phyloP scores from a whole-genome alignment of 179 eudicot genomes.

The Spergularia azorica region DNA sequence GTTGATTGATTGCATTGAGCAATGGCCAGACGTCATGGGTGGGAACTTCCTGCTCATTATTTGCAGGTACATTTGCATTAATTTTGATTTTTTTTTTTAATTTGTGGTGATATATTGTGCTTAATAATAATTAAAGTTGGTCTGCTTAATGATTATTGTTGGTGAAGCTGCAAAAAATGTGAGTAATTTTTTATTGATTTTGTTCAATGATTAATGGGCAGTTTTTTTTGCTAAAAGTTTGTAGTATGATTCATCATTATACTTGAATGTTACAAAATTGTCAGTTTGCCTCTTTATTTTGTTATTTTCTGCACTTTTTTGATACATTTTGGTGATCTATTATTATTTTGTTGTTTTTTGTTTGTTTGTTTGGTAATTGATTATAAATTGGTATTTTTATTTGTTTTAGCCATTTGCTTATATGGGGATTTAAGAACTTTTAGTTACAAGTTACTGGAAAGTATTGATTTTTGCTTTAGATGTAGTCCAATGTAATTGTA shows the following conservation, averaged over 20 bases:
- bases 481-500: not conserved
- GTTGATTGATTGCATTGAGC: slow-evolving; percentile 20
- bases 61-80: slow-evolving; percentile 55
- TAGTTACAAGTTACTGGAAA: not conserved
- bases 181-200: not conserved
- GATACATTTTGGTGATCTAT: slow-evolving; percentile 19
- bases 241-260: slow-evolving; percentile 16
- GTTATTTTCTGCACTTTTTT: slow-evolving; percentile 6
- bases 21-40: slow-evolving; percentile 91
- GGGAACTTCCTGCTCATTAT: slow-evolving; percentile 91
- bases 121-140: not conserved
- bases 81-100: not conserved
- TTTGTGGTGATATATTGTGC: not conserved
- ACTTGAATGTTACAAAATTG: slow-evolving; percentile 9
- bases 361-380: slow-evolving; percentile 14
- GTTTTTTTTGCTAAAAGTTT: not conserved
- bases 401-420: not conserved
- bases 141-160: not conserved
- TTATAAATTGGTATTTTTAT: slow-evolving; percentile 2
- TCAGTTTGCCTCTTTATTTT: not conserved
- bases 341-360: slow-evolving; percentile 17
- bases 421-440: no score
- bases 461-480: not conserved
- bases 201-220: slow-evolving; percentile 14
- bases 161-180: not conserved